Evolutionary conservation across 805 yeast species (phyloP).

Genomic region (Candida koratica): DNA sequence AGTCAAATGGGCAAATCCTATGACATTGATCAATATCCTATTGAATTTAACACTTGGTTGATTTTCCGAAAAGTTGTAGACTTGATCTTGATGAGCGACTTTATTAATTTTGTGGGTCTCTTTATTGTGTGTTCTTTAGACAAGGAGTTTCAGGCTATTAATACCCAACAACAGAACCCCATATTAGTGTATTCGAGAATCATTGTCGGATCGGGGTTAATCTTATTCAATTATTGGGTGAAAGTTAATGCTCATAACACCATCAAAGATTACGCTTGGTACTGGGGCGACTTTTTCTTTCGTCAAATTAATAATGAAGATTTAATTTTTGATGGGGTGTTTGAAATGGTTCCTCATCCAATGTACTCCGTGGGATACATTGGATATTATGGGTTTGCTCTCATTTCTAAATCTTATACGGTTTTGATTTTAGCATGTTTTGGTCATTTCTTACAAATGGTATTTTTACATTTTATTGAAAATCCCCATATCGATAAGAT

Average conservation of each 20-base stretch:
- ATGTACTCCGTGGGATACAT: conserved; percentile 88
- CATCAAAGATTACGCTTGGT: conserved; percentile 89
- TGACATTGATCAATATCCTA: conserved; percentile 41
- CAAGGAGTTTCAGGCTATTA: conserved; percentile 33
- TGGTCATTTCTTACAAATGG: conserved; percentile 76
- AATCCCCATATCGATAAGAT: conserved; percentile 85
- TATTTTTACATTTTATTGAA: conserved; percentile 69
- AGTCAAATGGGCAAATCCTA: conserved; percentile 39
- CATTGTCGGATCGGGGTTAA: conserved; percentile 54
- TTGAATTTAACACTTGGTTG: conserved; percentile 81
- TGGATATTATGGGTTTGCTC: conserved; percentile 81
- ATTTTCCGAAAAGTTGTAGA: conserved; percentile 76
- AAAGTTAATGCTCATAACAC: conserved; percentile 84
- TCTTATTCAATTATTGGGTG: conserved; percentile 77
- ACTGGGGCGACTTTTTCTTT: conserved; percentile 92
- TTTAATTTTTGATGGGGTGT: conserved; percentile 81
- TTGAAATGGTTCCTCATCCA: conserved; percentile 87
- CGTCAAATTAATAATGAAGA: conserved; percentile 59
- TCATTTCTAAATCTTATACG: conserved; percentile 69
- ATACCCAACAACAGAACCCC: conserved; percentile 32
- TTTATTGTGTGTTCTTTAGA: conserved; percentile 48
- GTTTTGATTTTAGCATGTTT: conserved; percentile 63
- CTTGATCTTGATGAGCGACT: conserved; percentile 79
- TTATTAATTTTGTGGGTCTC: conserved; percentile 65
- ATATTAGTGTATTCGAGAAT: conserved; percentile 49